Conservation (phyloP, 306 rosid species). For the Ceratonia siliqua region DNA sequence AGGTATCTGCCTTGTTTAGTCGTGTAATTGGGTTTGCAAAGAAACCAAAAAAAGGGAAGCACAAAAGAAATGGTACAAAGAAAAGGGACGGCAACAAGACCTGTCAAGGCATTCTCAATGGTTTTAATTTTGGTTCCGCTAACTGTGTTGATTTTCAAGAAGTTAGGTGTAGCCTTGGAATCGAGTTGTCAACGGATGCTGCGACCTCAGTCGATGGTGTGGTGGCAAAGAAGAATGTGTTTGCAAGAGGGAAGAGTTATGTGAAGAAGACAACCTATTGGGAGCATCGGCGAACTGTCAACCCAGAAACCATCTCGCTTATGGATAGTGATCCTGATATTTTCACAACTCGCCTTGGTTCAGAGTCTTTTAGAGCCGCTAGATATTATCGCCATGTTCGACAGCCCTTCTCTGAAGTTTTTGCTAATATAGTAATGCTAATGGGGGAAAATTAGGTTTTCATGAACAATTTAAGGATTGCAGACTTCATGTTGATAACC, state of each 20-base stretch:
- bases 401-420: too few relatives aligned
- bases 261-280: conserved; percentile 55
- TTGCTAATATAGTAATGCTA: too few relatives aligned
- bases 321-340: conserved; percentile 37
- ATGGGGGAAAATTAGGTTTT: too few relatives aligned
- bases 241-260: conserved; percentile 73
- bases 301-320: too few relatives aligned
- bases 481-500: too few relatives aligned
- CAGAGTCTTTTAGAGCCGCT: too few relatives aligned
- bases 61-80: conserved; percentile 5
- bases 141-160: conserved; percentile 75
- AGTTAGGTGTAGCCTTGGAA: conserved; percentile 96
- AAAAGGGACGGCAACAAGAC: conserved; percentile 12
- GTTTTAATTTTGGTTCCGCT: conserved; percentile 44
- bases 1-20: too few relatives aligned
- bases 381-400: too few relatives aligned
- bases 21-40: too few relatives aligned
- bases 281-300: too few relatives aligned
- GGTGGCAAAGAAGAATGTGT: conserved; percentile 63
- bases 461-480: too few relatives aligned
- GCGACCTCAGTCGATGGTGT: conserved; percentile 86
- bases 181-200: conserved; percentile 74
- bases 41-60: conserved; percentile 59
- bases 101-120: conserved; percentile 43
- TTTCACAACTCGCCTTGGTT: too few relatives aligned